phyloP scores from a whole-genome alignment of 768 basidiomycete genomes.

The Pisolithus sp. region DNA sequence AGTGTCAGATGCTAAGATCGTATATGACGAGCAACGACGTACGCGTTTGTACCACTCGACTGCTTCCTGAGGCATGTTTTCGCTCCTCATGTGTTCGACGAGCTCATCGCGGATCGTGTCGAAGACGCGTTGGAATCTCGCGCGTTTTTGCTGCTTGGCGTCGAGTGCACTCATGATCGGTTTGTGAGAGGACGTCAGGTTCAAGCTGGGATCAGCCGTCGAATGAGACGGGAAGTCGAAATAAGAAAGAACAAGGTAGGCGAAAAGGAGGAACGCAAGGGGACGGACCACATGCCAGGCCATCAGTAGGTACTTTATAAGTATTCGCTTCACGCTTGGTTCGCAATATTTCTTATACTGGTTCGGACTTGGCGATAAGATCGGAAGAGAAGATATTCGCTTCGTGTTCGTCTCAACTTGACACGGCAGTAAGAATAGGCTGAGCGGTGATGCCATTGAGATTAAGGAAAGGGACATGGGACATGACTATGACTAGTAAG shows the following conservation, averaged over 20 bases:
- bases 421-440: background rate
- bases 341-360: too few species aligned
- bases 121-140: slow-evolving; percentile 70
- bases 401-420: background rate
- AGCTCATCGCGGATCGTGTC: slow-evolving; percentile 71
- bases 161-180: slow-evolving; percentile 18
- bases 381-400: background rate
- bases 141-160: slow-evolving; percentile 41
- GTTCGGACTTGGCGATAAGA: background rate
- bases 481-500: slow-evolving; percentile 6
- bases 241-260: too few species aligned
- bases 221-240: too few species aligned
- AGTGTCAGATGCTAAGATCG: too few species aligned
- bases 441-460: slow-evolving; percentile 22
- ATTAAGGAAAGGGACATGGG: background rate
- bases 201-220: too few species aligned
- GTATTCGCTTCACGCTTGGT: too few species aligned
- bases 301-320: too few species aligned
- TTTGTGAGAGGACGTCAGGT: too few species aligned
- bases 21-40: slow-evolving; percentile 18
- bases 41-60: slow-evolving; percentile 82
- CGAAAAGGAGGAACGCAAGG: too few species aligned
- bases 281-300: too few species aligned
- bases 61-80: slow-evolving; percentile 81
- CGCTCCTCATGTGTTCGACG: slow-evolving; percentile 53